Percentiles rank a stretch among this genome's conserved stretches.
These are phyloP conservation scores for Cinnamomum micranthum DNA, from an alignment of 164 flowering plant species.

Conservation along the genomic window DNA sequence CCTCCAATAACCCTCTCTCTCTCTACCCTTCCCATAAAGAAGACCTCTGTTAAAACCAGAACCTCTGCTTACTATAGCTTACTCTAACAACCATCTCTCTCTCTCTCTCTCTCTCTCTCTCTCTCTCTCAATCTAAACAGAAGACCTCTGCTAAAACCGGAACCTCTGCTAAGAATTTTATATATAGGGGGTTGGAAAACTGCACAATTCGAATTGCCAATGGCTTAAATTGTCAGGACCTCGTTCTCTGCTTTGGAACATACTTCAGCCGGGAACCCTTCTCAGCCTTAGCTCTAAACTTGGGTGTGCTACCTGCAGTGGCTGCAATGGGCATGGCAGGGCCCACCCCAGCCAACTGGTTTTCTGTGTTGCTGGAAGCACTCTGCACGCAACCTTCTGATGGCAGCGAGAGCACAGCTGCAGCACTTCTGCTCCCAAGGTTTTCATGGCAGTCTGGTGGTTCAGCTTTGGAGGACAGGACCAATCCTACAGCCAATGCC, in stretches of 20 bases:
- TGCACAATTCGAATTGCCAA: constrained; percentile 22
- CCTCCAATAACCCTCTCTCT: not conserved
- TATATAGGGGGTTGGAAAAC: constrained; percentile 18
- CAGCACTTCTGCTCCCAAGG: constrained; percentile 14
- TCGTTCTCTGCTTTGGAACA: constrained; percentile 51
- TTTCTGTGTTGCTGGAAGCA: constrained; percentile 33
- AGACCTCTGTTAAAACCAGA: constrained; percentile 70
- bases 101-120: too few species aligned
- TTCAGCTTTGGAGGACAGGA: constrained; percentile 34
- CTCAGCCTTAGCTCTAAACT: constrained; percentile 36
- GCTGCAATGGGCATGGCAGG: constrained; percentile 10
- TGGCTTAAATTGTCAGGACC: not conserved
- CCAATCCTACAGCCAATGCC: constrained; percentile 52
- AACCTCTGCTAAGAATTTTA: constrained; percentile 32
- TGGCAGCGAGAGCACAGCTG: not conserved
- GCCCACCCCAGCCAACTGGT: constrained; percentile 15
- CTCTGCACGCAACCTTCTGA: constrained; percentile 11
- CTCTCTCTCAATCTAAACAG: too few species aligned
- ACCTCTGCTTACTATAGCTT: constrained; percentile 31
- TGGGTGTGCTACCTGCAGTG: constrained; percentile 21
- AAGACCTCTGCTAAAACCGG: too few species aligned
- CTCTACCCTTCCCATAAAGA: constrained; percentile 32
- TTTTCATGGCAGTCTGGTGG: constrained; percentile 25
- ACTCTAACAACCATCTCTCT: too few species aligned
- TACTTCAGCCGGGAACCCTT: constrained; percentile 49